Evolutionary conservation across 768 basidiomycete species (phyloP), one percentile per base, ranked within the genome.

Genomic region (Pleurotus tuber-regium): DNA sequence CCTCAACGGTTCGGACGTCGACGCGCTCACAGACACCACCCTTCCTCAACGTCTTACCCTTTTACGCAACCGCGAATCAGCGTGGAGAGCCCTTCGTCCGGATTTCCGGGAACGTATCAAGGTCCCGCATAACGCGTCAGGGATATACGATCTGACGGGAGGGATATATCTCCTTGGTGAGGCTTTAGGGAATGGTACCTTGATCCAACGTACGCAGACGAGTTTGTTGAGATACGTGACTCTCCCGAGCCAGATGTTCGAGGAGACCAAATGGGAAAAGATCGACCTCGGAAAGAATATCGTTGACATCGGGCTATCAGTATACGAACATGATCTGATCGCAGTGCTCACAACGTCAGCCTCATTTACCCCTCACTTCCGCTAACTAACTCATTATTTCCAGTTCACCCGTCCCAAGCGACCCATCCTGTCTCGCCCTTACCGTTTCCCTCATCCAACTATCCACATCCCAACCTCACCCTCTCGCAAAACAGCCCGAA

Each of bases 241-340:
- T 11, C 66, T 76, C 2, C 74, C 75, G 1, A 63, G 59, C 0
- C 54, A 38, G 19, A 52, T 52, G 11, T 56, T 54, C 7, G 66
- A 71, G 19, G 51, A 57, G 9, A 19, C 59, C 2, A 54, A 50
- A 12, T 74, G 72, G 71, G 60, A 53, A 26, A 53, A 38, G 24
- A 61, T 74, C n/a, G 43, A 59, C 14, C 53, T 67, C 23, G 59
- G 62, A 14, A 54, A 63, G 3, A 57, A 54, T 11, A 65, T 76
- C 46, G 62, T 78, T 23, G 75, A 78, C 55, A 68, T 78, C 55
- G 75, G 73, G 4, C 54, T 77, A 14, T 67, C 68, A 23, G 54
- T 75, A 2, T 64, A 71, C 19, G 75, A 76, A 53, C 75, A 78
- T 47, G 74, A 78, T 57, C 59, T 78, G 26, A 61, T 76, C 23